These are phyloP conservation scores for Cryptosporidium parvum DNA, from an alignment of 169 alveolate genomes.

Conservation along the genomic window DNA sequence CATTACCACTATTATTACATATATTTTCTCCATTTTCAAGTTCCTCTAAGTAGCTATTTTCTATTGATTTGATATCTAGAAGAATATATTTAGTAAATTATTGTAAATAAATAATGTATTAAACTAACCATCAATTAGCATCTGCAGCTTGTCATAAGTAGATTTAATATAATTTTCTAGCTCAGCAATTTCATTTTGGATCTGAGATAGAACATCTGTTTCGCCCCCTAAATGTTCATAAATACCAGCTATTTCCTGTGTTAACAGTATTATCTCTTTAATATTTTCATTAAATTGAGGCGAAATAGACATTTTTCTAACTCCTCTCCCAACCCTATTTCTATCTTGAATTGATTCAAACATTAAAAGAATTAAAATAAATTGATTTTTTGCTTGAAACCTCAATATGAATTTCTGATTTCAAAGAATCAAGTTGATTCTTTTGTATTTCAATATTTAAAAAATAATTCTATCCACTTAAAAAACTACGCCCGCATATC, in stretches of 20 bases:
- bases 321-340: background rate
- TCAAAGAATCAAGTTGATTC: background rate
- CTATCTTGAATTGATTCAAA: slow-evolving; percentile 4
- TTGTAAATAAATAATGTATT: background rate
- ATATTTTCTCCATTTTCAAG: slow-evolving; percentile 28
- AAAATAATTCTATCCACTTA: slow-evolving; percentile 11
- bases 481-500: slow-evolving; percentile 9
- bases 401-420: background rate
- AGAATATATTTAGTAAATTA: background rate
- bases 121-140: slow-evolving; percentile 35
- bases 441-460: background rate
- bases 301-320: slow-evolving; percentile 28
- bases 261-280: slow-evolving; percentile 30
- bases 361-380: background rate
- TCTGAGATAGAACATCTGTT: background rate
- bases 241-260: slow-evolving; percentile 47
- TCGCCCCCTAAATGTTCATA: slow-evolving; percentile 16
- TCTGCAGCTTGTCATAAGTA: background rate
- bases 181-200: slow-evolving; percentile 9
- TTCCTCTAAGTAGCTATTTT: slow-evolving; percentile 26
- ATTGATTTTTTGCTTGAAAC: background rate
- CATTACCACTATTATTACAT: background rate
- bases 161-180: slow-evolving; percentile 25
- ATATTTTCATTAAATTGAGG: slow-evolving; percentile 36
- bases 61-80: slow-evolving; percentile 33